Percentiles rank a stretch among this genome's conserved stretches.
Evolutionary conservation across 441 rosid species (phyloP).

Genomic region (Sinapis alba): DNA sequence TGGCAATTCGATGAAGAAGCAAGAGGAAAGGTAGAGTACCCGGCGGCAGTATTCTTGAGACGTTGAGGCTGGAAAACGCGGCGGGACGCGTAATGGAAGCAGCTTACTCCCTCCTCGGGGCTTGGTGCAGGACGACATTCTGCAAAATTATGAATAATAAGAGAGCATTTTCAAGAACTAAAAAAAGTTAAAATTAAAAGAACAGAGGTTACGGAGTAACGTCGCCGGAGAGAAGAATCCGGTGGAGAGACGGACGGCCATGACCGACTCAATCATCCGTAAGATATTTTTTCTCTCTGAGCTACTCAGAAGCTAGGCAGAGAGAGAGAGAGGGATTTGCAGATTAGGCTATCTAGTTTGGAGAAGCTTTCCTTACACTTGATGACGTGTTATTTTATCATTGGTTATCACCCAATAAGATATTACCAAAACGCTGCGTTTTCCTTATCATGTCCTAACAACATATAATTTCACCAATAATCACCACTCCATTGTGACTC

Average conservation of each 20-base stretch:
- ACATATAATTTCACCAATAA: constrained; percentile 44
- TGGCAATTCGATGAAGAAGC: background rate
- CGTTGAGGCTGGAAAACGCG: constrained; percentile 48
- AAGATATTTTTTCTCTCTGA: constrained; percentile 21
- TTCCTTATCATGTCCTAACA: background rate
- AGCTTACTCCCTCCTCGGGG: constrained; percentile 54
- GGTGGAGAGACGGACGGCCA: constrained; percentile 56
- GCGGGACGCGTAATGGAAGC: constrained; percentile 45
- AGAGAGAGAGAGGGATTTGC: constrained; percentile 17
- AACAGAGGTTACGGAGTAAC: constrained; percentile 48
- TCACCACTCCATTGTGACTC: too few species aligned
- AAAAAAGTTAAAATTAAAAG: too few species aligned
- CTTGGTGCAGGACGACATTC: constrained; percentile 54
- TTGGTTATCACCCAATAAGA: background rate
- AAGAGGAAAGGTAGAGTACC: constrained; percentile 44
- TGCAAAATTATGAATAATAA: constrained; percentile 26
- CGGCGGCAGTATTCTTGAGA: constrained; percentile 38
- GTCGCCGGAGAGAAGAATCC: constrained; percentile 53
- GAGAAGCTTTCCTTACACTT: constrained; percentile 11
- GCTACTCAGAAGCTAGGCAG: constrained; percentile 10
- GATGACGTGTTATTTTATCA: constrained; percentile 22
- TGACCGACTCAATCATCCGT: constrained; percentile 61
- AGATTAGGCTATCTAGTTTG: constrained; percentile 36
- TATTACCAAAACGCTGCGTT: constrained; percentile 35
- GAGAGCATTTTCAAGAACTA: background rate